phyloP scores from a whole-genome alignment of 163 green algal species.

The Smithsoniella earleae region DNA sequence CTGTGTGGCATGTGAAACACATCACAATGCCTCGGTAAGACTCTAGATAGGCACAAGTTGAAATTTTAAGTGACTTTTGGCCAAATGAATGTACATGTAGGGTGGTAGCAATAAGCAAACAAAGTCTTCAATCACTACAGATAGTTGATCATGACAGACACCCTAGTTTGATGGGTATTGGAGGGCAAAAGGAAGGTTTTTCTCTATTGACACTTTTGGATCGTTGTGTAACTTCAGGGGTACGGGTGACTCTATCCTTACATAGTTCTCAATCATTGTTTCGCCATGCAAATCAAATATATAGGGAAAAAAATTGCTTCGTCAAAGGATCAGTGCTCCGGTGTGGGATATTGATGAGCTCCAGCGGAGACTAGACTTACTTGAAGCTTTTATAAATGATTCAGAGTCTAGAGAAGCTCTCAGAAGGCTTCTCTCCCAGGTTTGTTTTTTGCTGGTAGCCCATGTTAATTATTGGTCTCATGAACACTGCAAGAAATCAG shows the following conservation, averaged over 20 bases:
- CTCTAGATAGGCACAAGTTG: too few species aligned
- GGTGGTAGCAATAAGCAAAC: neutral
- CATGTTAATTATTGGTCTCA: too few species aligned
- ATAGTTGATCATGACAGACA: conserved; percentile 16
- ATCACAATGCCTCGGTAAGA: too few species aligned
- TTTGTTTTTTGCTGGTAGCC: neutral
- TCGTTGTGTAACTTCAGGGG: conserved; percentile 14
- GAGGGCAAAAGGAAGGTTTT: neutral
- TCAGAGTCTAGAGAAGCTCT: neutral
- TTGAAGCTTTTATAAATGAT: conserved; percentile 10
- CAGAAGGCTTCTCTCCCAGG: neutral
- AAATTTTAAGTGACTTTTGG: too few species aligned
- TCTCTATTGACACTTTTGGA: conserved; percentile 15
- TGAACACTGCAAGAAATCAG: too few species aligned
- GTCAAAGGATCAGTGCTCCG: neutral
- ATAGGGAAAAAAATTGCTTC: too few species aligned
- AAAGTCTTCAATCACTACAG: neutral
- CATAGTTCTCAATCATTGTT: too few species aligned
- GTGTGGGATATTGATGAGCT: neutral
- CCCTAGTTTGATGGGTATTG: conserved; percentile 22
- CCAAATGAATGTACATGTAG: neutral
- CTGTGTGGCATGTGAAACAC: too few species aligned
- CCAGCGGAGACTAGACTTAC: neutral
- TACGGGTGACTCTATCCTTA: too few species aligned
- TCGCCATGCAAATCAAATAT: too few species aligned